phyloP scores from a whole-genome alignment of 495 filamentous ascomycete species.

The Pyronema domesticum region DNA sequence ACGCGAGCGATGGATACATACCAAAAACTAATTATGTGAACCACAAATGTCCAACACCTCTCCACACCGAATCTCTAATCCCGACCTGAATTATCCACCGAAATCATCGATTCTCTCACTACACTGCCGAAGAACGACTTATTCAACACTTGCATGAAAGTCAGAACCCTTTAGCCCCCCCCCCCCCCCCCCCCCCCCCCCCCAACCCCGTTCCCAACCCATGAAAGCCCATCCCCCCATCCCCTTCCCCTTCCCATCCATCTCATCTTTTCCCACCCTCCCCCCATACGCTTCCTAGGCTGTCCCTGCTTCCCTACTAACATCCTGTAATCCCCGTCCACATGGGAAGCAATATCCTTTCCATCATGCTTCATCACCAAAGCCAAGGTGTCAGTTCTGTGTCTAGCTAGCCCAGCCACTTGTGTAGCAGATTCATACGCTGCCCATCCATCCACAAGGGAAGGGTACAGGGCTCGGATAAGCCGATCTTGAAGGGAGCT shows the following conservation, averaged over 20 bases:
- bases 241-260: constrained; percentile 1
- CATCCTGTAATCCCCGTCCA: too few species aligned
- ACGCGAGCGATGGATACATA: too few species aligned
- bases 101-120: too few species aligned
- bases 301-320: not conserved
- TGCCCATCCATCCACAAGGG: not conserved
- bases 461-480: constrained; percentile 13
- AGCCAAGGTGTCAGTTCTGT: not conserved
- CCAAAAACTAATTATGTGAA: too few species aligned
- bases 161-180: too few species aligned
- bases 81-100: too few species aligned
- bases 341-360: not conserved
- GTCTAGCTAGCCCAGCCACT: not conserved
- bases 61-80: too few species aligned
- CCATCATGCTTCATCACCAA: not conserved
- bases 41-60: too few species aligned
- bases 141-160: not conserved
- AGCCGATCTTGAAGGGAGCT: constrained; percentile 18
- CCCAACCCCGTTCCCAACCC: too few species aligned
- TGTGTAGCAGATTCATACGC: not conserved
- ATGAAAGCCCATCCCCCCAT: not conserved
- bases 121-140: too few species aligned
- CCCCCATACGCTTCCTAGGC: constrained; percentile 3
- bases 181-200: too few species aligned
- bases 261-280: constrained; percentile 9